These are phyloP conservation scores for Apiospora saccharicola DNA, from an alignment of 2,329 filamentous ascomycete species.

Conservation along the genomic window DNA sequence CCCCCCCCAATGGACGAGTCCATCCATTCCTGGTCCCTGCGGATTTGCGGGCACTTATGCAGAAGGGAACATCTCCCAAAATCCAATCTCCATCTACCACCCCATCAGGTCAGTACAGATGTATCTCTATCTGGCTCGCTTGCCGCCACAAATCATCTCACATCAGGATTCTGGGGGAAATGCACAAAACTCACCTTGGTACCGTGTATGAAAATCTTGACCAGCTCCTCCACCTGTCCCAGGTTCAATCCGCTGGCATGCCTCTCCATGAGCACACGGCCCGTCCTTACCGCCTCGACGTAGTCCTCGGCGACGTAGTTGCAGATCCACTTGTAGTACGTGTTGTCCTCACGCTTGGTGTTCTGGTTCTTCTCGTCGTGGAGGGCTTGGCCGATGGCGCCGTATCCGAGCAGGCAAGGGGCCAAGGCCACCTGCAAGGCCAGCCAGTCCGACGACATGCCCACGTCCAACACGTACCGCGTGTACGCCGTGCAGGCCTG, in stretches of 20 bases:
- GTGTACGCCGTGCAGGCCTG: constrained; percentile 75
- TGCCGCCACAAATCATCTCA: background rate
- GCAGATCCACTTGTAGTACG: constrained; percentile 90
- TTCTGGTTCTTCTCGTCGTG: constrained; percentile 65
- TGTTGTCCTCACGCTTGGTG: constrained; percentile 66
- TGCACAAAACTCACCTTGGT: constrained; percentile 69
- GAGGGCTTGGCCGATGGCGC: constrained; percentile 76
- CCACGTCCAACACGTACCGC: constrained; percentile 86
- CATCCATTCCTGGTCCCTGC: constrained; percentile 1
- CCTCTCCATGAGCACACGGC: constrained; percentile 77
- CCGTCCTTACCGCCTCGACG: constrained; percentile 71
- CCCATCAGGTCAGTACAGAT: constrained; percentile 28
- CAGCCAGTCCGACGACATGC: constrained; percentile 86
- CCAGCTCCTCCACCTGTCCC: constrained; percentile 79
- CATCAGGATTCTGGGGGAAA: background rate
- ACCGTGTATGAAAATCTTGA: constrained; percentile 85
- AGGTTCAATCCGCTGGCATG: constrained; percentile 77
- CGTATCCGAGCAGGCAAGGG: constrained; percentile 91
- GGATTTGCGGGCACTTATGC: constrained; percentile 24
- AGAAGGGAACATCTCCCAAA: constrained; percentile 62
- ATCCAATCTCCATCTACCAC: constrained; percentile 59
- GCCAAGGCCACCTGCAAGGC: constrained; percentile 85
- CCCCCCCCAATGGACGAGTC: background rate
- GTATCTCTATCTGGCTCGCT: background rate
- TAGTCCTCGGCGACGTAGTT: constrained; percentile 89